Conservation (phyloP, 1,284 basidiomycete species). For the Melampsora occidentalis region DNA sequence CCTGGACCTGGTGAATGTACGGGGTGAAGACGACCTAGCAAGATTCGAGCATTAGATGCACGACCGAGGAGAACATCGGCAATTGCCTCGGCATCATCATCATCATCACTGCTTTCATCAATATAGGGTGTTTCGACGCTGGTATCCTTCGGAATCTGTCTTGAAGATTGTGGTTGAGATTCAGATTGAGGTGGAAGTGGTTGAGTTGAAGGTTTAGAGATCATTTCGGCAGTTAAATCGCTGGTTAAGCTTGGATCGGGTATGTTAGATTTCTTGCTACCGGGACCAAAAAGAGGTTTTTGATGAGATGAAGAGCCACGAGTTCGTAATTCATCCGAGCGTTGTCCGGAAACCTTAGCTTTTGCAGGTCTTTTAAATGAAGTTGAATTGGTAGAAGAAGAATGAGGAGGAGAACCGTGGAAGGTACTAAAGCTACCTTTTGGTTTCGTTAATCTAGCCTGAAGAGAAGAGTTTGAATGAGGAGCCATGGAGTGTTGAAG, state of each 20-base stretch:
- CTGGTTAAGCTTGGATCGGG: background rate
- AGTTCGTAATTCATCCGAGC: background rate
- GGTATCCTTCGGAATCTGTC: background rate
- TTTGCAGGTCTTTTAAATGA: background rate
- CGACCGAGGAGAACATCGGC: constrained; percentile 26
- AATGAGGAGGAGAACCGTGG: background rate
- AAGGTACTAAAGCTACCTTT: no score
- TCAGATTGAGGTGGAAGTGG: background rate
- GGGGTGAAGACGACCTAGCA: constrained; percentile 2
- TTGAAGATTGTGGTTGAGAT: constrained; percentile 1
- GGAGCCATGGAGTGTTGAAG: background rate
- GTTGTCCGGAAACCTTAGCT: background rate
- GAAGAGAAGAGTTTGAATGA: constrained; percentile 1
- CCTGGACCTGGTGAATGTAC: background rate
- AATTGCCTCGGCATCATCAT: constrained; percentile 21
- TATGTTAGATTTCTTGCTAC: constrained; percentile 7
- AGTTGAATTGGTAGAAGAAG: background rate
- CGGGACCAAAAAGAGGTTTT: constrained; percentile 3
- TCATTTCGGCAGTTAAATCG: background rate
- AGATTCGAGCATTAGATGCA: background rate
- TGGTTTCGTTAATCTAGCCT: background rate
- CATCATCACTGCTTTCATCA: constrained; percentile 10
- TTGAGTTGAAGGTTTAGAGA: background rate
- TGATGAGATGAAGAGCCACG: background rate
- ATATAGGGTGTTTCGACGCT: background rate